These are phyloP conservation scores for Ichthyophthirius multifiliis DNA, from an alignment of 169 alveolate genomes.

Conservation along the genomic window DNA sequence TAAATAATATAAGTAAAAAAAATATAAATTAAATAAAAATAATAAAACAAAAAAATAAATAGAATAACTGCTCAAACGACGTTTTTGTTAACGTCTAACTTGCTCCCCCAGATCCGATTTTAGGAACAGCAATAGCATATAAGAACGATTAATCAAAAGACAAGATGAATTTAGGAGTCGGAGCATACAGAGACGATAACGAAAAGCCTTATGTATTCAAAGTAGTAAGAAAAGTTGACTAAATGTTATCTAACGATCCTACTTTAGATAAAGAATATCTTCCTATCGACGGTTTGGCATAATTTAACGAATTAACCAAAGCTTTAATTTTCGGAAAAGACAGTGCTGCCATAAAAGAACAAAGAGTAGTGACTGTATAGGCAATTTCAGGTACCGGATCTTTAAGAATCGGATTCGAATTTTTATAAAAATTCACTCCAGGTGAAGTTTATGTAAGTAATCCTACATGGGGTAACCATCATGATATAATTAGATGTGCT, in stretches of 20 bases:
- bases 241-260: constrained; percentile 62
- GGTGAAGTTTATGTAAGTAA: constrained; percentile 59
- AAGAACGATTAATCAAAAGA: constrained; percentile 62
- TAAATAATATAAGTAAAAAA: too few relatives aligned
- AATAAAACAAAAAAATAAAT: too few relatives aligned
- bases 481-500: constrained; percentile 55
- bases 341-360: constrained; percentile 46
- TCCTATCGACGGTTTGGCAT: constrained; percentile 83
- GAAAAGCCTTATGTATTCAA: constrained; percentile 83
- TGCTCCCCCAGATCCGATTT: constrained; percentile 86
- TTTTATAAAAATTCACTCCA: constrained; percentile 54
- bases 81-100: constrained; percentile 15
- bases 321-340: constrained; percentile 73
- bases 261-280: constrained; percentile 76
- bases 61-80: too few relatives aligned
- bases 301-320: constrained; percentile 61
- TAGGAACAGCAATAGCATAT: constrained; percentile 75
- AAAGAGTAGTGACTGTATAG: constrained; percentile 73
- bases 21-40: too few relatives aligned
- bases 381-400: constrained; percentile 88
- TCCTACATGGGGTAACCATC: constrained; percentile 78
- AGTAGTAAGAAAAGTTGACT: constrained; percentile 77
- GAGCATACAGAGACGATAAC: constrained; percentile 86
- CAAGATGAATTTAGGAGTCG: constrained; percentile 89
- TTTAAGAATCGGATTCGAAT: constrained; percentile 72